Evolutionary conservation across 352 stramenopile species (phyloP), one percentile per base, ranked within the genome.

Genomic region (Phytopythium oedochilum): DNA sequence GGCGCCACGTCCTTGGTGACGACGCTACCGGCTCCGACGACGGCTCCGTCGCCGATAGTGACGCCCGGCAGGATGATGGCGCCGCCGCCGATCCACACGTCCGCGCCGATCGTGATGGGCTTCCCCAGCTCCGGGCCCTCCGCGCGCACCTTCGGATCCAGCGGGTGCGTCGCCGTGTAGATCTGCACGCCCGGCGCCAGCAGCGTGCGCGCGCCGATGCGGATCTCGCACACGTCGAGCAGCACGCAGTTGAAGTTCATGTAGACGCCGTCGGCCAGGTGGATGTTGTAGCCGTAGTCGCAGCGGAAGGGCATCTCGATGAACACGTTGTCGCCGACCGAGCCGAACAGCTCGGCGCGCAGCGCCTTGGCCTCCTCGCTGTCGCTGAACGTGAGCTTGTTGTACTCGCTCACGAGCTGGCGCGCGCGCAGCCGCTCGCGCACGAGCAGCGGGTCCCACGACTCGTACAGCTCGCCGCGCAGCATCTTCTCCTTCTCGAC

Each of bases 191-290:
- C 73, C 0, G 86, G 88, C 2, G 63, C 88, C 11, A 96, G 70
- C 56, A 96, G 62, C 20, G 76, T 84, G 44, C 80, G 78, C 20
- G 79, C 64, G 7, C 88, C 88, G 53, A 97, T 90, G 38, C 49
- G 80, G 58, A 96, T 85, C 48, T 67, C 58, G 42, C 78, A 89
- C 48, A 81, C 78, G 66, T 97, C 88, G 14, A 97, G 74, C 23
- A 97, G 61, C 26, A 86, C 78, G 53, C 85, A 96, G 59, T 89
- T 85, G 67, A 92, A 94, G 68, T 97, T 96, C 70, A 93, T 90
- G 73, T 83, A 96, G 40, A 92, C 85, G 57, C 70, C 73, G 32
- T 86, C 66, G 9, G 68, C 88, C 22, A 94, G 26, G 50, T 68
- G 49, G 58, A 96, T 86, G 61, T 96, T 92, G 63, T 60, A 83